A percentile compares a stretch with the other conserved stretches of the same genome.
phyloP scores from a whole-genome alignment of 1,284 basidiomycete species.

The Apiotrichum laibachii region DNA sequence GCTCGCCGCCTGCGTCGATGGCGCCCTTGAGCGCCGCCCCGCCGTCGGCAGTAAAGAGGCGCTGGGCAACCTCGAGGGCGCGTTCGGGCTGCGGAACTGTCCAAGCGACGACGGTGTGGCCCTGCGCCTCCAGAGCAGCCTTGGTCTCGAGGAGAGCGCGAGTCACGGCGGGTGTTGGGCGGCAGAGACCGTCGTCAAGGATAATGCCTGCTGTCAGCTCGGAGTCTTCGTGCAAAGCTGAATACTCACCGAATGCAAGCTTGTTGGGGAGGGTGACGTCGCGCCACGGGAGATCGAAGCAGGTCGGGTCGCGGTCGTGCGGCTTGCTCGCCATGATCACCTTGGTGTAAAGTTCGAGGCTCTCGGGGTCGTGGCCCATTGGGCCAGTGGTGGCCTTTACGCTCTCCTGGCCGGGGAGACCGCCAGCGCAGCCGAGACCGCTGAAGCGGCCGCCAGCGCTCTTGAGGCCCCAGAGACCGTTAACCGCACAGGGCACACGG shows the following conservation, averaged over 20 bases:
- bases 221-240: too few species aligned
- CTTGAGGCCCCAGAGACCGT: slow-evolving; percentile 65
- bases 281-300: slow-evolving; percentile 62
- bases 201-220: slow-evolving; percentile 43
- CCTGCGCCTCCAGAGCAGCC: slow-evolving; percentile 39
- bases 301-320: slow-evolving; percentile 65
- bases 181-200: slow-evolving; percentile 58
- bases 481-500: slow-evolving; percentile 64
- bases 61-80: slow-evolving; percentile 2
- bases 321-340: slow-evolving; percentile 53
- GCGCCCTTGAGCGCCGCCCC: neutral
- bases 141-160: slow-evolving; percentile 58
- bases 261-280: slow-evolving; percentile 60
- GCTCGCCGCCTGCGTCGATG: slow-evolving; percentile 6
- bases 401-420: slow-evolving; percentile 64
- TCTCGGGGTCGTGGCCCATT: slow-evolving; percentile 58
- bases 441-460: slow-evolving; percentile 63
- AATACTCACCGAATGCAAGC: slow-evolving; percentile 44
- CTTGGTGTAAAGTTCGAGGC: slow-evolving; percentile 62
- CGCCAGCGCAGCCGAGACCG: slow-evolving; percentile 57
- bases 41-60: slow-evolving; percentile 6
- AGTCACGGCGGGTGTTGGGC: slow-evolving; percentile 59
- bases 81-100: slow-evolving; percentile 9
- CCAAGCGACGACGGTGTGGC: slow-evolving; percentile 57
- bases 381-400: slow-evolving; percentile 68